Base-by-base conservation (phyloP, 176 grass and related monocot species). In the Tuctoria greenei region DNA sequence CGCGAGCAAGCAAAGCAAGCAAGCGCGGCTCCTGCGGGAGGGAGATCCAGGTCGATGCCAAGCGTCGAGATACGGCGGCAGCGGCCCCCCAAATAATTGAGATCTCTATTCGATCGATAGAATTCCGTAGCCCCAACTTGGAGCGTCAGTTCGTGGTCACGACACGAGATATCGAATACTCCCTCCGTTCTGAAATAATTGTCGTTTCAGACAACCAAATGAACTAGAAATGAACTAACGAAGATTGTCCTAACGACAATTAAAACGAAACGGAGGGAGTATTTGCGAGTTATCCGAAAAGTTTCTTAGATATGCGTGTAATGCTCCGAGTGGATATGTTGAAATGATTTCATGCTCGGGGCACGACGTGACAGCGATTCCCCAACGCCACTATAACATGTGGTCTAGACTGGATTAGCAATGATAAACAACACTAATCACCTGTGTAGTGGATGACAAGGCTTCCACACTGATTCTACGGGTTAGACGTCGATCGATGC, bases 41-140 rank as follows among this genome's bases (percentile, higher is more conserved):
- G 41, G 41, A 8, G 41, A 11, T 43, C 41, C 2, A 8, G 47
- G 47, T 51, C 18, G 70, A 39, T 25, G 46, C 70, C 50, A 58
- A 41, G 13, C 5, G 21, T 59, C 11, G 71, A 59, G 71, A 74
- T 74, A 42, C 43, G 67, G 7, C 2, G 51, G 20, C 20, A n/a
- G n/a, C n/a, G n/a, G n/a, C 51, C 20, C n/a, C n/a, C n/a, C n/a
- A 38, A 73, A 73, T 73, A 59, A 74, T 74, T 74, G 13, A 42
- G 71, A 55, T 74, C 36, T 58, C 71, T 16, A 73, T 57, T 39
- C 52, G n/a, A 41, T n/a, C n/a, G n/a, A n/a, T n/a, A n/a, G n/a
- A n/a, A 7, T 73, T 58, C 51, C 21, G 52, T 58, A 73, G 11
- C 52, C 69, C n/a, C n/a, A 72, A 39, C 49, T 56, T 55, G 49